Evolutionary conservation across 2,329 filamentous ascomycete species (phyloP), one percentile per base, ranked within the genome.

Genomic region (Alternaria hordeiaustralica): DNA sequence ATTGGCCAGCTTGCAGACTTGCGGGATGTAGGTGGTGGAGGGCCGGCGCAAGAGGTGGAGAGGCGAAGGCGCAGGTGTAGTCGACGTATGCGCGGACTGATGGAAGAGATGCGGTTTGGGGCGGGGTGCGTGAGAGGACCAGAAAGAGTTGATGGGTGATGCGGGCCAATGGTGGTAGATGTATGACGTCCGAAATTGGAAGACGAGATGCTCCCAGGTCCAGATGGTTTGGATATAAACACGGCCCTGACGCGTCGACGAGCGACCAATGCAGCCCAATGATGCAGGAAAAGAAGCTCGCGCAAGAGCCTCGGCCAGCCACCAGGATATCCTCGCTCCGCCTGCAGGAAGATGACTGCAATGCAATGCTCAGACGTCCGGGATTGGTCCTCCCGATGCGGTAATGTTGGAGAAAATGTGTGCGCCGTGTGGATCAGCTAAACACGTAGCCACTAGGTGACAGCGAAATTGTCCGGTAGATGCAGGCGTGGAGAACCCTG

Each of bases 1-100:
- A 74, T 85, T 83, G 83, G 87, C 88, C 88, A 90, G 87, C 80
- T 90, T 91, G 86, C 78, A 82, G 79, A 77, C 70, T 70, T 82
- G 77, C 33, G 54, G 49, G 44, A 30, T 46, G 58, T 43, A 45
- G 49, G 60, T 43, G 21, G 47, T 54, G 56, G 60, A 63, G 49
- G 66, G 63, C 66, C 50, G 63, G 64, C 63, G 68, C 66, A 69
- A 70, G 60, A 67, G 63, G 45, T 63, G 36, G 58, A 60, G 56
- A 45, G 13, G 30, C 10, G 44, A 49, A 43, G 59, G 30, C 44
- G 53, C 26, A 57, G 61, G 61, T 25, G 33, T 56, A 44, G 61
- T 59, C 21, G 58, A 55, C 49, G 54, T 55, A 50, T 67, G 56
- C 46, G 36, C 50, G 28, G 61, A 64, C 46, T 47, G 58, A 53